Evolutionary conservation across 73 alveolate genomes (phyloP).

Genomic region (Paramecium octaurelia): DNA sequence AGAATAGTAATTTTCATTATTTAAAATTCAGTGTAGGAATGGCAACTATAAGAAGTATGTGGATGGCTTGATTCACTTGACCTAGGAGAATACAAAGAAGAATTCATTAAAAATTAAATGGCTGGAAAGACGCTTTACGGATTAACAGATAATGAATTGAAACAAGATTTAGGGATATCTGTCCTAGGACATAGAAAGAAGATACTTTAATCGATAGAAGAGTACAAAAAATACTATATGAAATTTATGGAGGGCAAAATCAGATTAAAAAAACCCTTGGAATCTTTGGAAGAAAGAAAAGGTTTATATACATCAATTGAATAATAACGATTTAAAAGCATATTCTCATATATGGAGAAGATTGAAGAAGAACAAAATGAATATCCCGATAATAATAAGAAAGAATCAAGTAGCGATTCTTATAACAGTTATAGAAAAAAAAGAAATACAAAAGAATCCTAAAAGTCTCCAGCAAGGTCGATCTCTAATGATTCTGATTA

Average conservation of each 20-base stretch:
- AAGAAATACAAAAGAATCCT: not conserved
- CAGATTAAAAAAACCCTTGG: not conserved
- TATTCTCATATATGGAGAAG: conserved; percentile 22
- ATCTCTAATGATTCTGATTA: not conserved
- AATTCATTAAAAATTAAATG: conserved; percentile 10
- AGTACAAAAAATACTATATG: conserved; percentile 39
- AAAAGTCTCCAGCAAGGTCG: not conserved
- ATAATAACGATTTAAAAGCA: not conserved
- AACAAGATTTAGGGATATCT: conserved; percentile 4
- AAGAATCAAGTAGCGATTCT: not conserved
- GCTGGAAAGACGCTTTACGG: conserved; percentile 12
- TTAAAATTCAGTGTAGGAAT: not conserved
- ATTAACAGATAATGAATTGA: conserved; percentile 33
- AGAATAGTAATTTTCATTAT: not conserved
- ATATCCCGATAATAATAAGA: conserved; percentile 1
- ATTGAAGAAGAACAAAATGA: conserved; percentile 16
- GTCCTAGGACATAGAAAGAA: conserved; percentile 46
- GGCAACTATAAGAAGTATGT: not conserved
- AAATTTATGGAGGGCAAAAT: conserved; percentile 4
- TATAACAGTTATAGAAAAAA: not conserved
- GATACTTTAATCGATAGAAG: conserved; percentile 10
- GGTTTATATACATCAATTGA: conserved; percentile 10
- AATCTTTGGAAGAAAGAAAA: conserved; percentile 23
- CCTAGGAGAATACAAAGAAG: not conserved
- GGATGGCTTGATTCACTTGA: conserved; percentile 2